A percentile compares a stretch with the other conserved stretches of the same genome.
phyloP scores from a whole-genome alignment of 2,329 filamentous ascomycete genomes.

The Colletotrichum musicola region DNA sequence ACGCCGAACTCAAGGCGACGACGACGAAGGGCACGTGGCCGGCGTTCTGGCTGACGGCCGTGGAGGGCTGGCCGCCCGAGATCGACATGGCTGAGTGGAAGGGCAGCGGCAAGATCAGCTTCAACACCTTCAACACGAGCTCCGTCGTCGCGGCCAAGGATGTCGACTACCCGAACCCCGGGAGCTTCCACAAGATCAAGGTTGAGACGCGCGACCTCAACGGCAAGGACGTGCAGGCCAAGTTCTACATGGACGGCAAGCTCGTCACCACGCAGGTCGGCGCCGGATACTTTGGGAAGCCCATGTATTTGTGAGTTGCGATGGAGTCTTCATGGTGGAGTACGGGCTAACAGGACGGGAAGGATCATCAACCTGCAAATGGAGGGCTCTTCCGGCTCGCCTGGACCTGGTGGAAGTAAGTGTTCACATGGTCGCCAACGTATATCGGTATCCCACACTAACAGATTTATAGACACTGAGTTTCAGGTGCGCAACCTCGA shows the following conservation, averaged over 20 bases:
- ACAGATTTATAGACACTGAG: slow-evolving; percentile 2
- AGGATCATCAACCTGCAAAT: slow-evolving; percentile 61
- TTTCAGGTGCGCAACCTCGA: slow-evolving; percentile 31
- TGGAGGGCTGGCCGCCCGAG: slow-evolving; percentile 69
- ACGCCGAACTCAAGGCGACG: slow-evolving; percentile 55
- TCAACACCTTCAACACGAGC: slow-evolving; percentile 67
- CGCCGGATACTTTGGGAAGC: slow-evolving; percentile 60
- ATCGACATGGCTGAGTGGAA: slow-evolving; percentile 74
- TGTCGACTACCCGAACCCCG: slow-evolving; percentile 60
- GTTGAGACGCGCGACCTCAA: slow-evolving; percentile 64
- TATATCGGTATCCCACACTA: not conserved
- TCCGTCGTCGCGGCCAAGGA: slow-evolving; percentile 60
- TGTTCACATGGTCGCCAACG: not conserved
- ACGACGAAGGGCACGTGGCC: slow-evolving; percentile 65
- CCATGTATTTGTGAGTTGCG: slow-evolving; percentile 56
- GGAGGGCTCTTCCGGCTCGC: slow-evolving; percentile 59
- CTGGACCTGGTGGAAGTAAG: slow-evolving; percentile 49
- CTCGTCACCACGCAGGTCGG: slow-evolving; percentile 64
- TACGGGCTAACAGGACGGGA: not conserved
- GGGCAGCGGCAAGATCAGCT: slow-evolving; percentile 66
- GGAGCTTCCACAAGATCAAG: slow-evolving; percentile 62
- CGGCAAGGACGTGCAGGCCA: slow-evolving; percentile 63
- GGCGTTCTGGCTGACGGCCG: slow-evolving; percentile 69
- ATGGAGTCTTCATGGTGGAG: too few relatives aligned
- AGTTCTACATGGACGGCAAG: slow-evolving; percentile 66